These are phyloP conservation scores for Suhomyces sp. DNA, from an alignment of 805 yeast species.

Conservation along the genomic window DNA sequence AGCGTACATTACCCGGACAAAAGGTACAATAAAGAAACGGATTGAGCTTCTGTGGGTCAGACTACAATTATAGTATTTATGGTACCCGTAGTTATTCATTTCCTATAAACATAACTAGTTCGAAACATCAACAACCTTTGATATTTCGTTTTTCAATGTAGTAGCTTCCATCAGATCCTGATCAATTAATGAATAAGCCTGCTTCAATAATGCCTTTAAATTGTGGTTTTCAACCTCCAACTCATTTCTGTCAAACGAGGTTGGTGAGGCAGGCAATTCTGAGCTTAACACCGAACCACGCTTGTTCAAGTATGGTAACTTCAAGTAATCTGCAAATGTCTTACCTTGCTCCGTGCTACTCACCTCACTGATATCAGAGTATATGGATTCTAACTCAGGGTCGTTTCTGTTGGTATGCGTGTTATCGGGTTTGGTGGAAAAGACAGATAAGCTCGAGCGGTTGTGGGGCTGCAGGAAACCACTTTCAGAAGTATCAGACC, in stretches of 20 bases:
- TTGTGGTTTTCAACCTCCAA: conserved; percentile 23
- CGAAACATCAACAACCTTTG: conserved; percentile 10
- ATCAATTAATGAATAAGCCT: conserved; percentile 22
- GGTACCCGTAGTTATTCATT: background rate
- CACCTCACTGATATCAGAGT: conserved; percentile 14
- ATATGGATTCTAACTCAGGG: conserved; percentile 13
- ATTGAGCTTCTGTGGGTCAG: background rate
- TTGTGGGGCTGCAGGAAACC: conserved; percentile 7
- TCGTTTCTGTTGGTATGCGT: conserved; percentile 1
- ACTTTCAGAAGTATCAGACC: conserved; percentile 11
- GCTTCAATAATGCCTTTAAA: conserved; percentile 23
- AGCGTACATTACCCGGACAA: conserved; percentile 13
- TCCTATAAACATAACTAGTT: background rate
- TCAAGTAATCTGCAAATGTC: conserved; percentile 20
- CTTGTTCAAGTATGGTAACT: conserved; percentile 15
- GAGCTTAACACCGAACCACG: conserved; percentile 1
- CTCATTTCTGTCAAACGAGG: background rate
- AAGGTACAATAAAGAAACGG: background rate
- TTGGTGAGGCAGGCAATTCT: background rate
- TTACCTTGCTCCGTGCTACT: conserved; percentile 9
- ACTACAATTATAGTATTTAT: background rate
- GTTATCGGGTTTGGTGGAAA: conserved; percentile 11
- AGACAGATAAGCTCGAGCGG: conserved; percentile 20
- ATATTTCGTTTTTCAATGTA: conserved; percentile 10
- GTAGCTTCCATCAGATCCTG: conserved; percentile 10